Evolutionary conservation across 164 flowering plant species (phyloP), one percentile per base, ranked within the genome.

Genomic region (Aristolochia californica): DNA sequence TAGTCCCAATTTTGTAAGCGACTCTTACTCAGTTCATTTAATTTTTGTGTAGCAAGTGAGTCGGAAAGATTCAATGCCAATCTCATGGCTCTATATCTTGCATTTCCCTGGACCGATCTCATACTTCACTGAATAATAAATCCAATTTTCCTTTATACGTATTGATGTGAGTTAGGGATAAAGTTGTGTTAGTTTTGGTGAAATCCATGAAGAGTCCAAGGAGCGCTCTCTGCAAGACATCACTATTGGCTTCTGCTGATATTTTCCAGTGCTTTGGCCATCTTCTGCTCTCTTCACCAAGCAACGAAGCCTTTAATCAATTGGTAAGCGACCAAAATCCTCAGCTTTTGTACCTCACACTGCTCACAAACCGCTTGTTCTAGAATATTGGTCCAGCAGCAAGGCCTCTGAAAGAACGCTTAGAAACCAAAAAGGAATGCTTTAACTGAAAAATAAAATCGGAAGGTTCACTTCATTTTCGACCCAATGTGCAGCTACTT

Each of bases 201-300:
- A 88, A 93, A 73, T 70, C 91, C 8, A 83, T 93, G 83, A 93
- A 93, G 78, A 93, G 85, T 45, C 97, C 98, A 2, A 85, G 98
- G 69, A 93, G 97, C 72, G 95, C 98, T 48, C 45, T 93, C 18
- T 77, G 81, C 73, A 93, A 93, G 73, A 83, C 97, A 17, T 77
- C 97, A 1, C 81, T 93, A 51, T 85, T 93, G 98, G 84, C 97
- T 66, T 71, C 95, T 10, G 64, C 90, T 20, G 97, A 93, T 70
- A 61, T 87, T 22, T 81, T 87, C 72, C 75, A 61, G 13, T 75
- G 79, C 25, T 87, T 75, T 63, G 83, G 87, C n/a, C 85, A 80
- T 60, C 66, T 69, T 34, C 60, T 88, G 53, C 70, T 88, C 21
- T 81, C 82, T 14, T 48, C 78, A 3, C 43, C 75, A 0, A 38